A percentile compares a stretch with the other conserved stretches of the same genome.
These are phyloP conservation scores for Brachypodium distachyon DNA, from an alignment of 202 grass and related monocot species.

Conservation along the genomic window DNA sequence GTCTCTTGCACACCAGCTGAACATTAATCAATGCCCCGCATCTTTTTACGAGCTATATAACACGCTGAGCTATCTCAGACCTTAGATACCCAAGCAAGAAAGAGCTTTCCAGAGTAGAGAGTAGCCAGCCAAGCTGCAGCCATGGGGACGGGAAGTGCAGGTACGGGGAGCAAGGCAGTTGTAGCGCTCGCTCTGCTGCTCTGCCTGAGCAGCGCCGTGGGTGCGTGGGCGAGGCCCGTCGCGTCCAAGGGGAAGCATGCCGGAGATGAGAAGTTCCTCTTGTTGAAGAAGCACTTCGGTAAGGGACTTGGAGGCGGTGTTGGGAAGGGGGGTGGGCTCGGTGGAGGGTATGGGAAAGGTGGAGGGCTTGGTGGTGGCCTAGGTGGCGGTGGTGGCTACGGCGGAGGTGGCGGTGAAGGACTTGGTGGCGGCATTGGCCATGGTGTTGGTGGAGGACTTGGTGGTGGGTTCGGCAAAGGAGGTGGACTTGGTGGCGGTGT, in stretches of 20 bases:
- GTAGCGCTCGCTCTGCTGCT: conserved; percentile 41
- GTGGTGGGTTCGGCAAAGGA: not conserved
- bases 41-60: conserved; percentile 15
- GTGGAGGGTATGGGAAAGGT: not conserved
- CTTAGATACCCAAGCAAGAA: not conserved
- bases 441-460: not conserved
- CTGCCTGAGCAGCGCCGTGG: conserved; percentile 40
- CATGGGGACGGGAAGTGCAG: not conserved
- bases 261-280: conserved; percentile 29
- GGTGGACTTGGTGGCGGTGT: not conserved
- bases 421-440: not conserved
- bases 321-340: not conserved
- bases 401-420: not conserved
- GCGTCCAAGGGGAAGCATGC: not conserved
- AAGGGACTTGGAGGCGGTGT: conserved; percentile 31
- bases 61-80: not conserved
- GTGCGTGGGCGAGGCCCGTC: conserved; percentile 36
- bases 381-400: not conserved
- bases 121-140: not conserved
- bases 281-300: conserved; percentile 36
- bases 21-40: not conserved
- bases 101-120: not conserved
- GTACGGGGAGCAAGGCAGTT: not conserved
- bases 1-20: not conserved
- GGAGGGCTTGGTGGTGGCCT: not conserved